These are phyloP conservation scores for Yamadazyma trypodendri DNA, from an alignment of 1,139 yeast genomes.

Conservation along the genomic window DNA sequence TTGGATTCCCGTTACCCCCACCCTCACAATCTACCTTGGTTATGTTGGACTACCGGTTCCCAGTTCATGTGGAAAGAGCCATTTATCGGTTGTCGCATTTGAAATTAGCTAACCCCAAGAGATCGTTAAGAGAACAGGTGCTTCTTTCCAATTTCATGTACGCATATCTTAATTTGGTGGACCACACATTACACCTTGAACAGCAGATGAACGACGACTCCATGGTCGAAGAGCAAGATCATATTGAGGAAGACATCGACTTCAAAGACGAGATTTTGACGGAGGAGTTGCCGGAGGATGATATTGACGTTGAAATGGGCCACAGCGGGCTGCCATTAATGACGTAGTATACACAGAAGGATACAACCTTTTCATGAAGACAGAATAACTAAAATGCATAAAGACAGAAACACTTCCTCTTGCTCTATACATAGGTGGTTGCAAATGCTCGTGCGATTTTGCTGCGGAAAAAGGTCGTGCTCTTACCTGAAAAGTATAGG, in stretches of 20 bases:
- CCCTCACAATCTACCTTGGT: conserved; percentile 70
- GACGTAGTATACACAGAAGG: no score
- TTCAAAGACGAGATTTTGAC: conserved; percentile 1
- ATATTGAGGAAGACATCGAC: conserved; percentile 1
- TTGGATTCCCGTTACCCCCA: conserved; percentile 84
- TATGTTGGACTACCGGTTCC: conserved; percentile 83
- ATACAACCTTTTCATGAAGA: no score
- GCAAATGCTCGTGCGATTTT: no score
- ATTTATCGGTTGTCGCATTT: conserved; percentile 88
- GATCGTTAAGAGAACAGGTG: conserved; percentile 91
- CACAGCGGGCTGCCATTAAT: background rate
- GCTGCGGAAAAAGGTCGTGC: no score
- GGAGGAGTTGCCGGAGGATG: conserved; percentile 1
- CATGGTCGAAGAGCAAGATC: conserved; percentile 9
- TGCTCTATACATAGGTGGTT: no score
- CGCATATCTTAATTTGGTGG: conserved; percentile 90
- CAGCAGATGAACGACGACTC: conserved; percentile 37
- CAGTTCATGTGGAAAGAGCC: conserved; percentile 94
- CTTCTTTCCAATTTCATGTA: conserved; percentile 94
- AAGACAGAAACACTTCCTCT: no score
- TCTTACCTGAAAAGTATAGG: no score
- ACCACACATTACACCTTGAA: conserved; percentile 78
- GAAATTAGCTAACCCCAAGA: conserved; percentile 88
- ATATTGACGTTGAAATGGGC: background rate
- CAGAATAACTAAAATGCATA: no score